phyloP scores from a whole-genome alignment of 257 asterid genomes.

The Lantana camara region DNA sequence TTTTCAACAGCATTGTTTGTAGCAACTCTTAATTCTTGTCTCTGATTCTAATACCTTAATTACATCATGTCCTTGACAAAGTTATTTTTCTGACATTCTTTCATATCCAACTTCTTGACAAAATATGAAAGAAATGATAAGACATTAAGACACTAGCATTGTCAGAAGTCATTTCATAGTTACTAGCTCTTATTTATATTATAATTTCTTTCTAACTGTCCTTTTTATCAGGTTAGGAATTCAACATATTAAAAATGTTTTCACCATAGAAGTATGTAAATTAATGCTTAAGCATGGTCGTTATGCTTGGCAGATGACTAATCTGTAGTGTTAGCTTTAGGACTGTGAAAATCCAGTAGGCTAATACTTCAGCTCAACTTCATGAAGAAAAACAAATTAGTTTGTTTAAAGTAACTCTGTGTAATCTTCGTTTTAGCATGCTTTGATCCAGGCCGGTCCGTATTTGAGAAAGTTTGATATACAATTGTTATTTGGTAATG shows the following conservation, averaged over 20 bases:
- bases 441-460: neutral
- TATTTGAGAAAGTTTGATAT: neutral
- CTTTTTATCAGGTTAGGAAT: too few relatives aligned
- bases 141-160: neutral
- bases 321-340: slow-evolving; percentile 4
- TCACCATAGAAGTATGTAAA: neutral
- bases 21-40: neutral
- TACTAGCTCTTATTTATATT: neutral
- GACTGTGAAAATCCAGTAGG: neutral
- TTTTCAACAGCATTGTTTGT: neutral
- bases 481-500: neutral
- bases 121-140: neutral
- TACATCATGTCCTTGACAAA: neutral
- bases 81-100: neutral
- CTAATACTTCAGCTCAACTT: neutral
- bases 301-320: neutral
- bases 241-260: neutral
- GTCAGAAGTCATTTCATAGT: neutral
- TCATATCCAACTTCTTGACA: neutral
- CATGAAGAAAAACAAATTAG: neutral
- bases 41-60: neutral
- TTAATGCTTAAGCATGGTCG: neutral
- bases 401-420: neutral
- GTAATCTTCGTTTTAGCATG: neutral
- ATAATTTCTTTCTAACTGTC: neutral